Percentiles rank a stretch among this genome's conserved stretches.
These are phyloP conservation scores for Xerocomus potaroensis DNA, from an alignment of 768 basidiomycete genomes.

Conservation along the genomic window DNA sequence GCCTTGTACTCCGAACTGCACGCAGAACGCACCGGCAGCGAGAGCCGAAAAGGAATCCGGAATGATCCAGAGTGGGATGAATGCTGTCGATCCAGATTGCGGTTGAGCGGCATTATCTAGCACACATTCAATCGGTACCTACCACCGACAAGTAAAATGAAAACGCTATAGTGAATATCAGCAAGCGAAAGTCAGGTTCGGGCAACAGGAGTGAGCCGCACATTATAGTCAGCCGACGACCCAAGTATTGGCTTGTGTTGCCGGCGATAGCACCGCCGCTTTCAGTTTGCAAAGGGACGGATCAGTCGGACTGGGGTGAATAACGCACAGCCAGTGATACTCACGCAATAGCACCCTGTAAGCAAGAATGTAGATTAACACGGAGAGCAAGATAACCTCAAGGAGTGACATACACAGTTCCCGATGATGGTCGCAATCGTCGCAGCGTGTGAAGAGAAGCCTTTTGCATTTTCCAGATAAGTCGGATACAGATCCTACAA, in stretches of 20 bases:
- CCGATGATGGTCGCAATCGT: constrained; percentile 82
- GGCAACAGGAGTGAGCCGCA: not conserved
- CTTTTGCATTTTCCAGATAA: constrained; percentile 61
- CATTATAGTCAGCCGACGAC: constrained; percentile 80
- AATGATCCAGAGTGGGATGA: constrained; percentile 83
- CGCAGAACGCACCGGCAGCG: constrained; percentile 79
- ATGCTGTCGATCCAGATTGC: constrained; percentile 25
- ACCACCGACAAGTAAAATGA: constrained; percentile 26
- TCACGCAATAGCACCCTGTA: constrained; percentile 43
- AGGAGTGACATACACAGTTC: constrained; percentile 46
- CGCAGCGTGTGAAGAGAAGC: constrained; percentile 51
- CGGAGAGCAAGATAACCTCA: not conserved
- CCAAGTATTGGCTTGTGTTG: constrained; percentile 67
- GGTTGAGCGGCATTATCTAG: not conserved
- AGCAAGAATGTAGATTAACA: not conserved
- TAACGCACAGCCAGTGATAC: constrained; percentile 16
- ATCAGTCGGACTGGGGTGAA: not conserved
- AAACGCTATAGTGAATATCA: constrained; percentile 13
- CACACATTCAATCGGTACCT: not conserved
- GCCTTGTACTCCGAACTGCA: constrained; percentile 87
- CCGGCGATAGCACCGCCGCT: constrained; percentile 73
- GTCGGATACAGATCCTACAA: constrained; percentile 73
- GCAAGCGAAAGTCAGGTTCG: not conserved
- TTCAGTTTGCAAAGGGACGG: not conserved
- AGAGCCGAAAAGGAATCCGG: constrained; percentile 65